A percentile compares a stretch with the other conserved stretches of the same genome.
These are phyloP conservation scores for Hypericum androsaemum DNA, from an alignment of 345 rosid species.

Conservation along the genomic window DNA sequence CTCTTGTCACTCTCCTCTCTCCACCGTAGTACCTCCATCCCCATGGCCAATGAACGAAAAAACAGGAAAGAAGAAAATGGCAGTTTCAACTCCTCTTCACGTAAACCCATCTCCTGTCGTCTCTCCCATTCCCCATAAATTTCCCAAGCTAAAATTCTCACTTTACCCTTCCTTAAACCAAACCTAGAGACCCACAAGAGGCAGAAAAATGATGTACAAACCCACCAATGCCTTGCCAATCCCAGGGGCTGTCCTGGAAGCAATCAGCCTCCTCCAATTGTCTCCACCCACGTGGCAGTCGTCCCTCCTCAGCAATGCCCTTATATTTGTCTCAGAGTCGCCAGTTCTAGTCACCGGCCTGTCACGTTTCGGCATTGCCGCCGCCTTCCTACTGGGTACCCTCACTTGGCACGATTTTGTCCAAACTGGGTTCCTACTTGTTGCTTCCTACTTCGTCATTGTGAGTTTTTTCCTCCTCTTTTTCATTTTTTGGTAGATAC, in stretches of 20 bases:
- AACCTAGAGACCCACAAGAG: neutral
- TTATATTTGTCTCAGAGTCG: constrained; percentile 63
- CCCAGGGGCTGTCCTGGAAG: constrained; percentile 38
- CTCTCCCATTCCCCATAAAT: constrained; percentile 9
- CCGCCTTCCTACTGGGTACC: constrained; percentile 82
- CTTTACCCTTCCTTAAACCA: constrained; percentile 6
- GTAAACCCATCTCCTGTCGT: constrained; percentile 13
- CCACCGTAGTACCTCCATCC: no score
- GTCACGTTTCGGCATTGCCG: constrained; percentile 60
- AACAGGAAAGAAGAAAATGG: constrained; percentile 22
- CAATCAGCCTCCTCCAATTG: constrained; percentile 44
- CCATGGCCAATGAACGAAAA: no score
- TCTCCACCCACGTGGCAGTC: constrained; percentile 75
- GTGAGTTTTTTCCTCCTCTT: constrained; percentile 14
- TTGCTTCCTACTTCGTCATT: constrained; percentile 59
- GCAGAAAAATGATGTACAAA: constrained; percentile 20
- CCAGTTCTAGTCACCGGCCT: constrained; percentile 76
- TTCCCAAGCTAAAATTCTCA: constrained; percentile 7
- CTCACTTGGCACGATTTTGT: constrained; percentile 96
- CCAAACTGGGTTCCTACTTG: constrained; percentile 73
- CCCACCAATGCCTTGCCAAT: constrained; percentile 28
- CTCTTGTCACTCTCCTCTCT: no score
- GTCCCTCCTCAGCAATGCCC: constrained; percentile 58
- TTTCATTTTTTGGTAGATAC: neutral
- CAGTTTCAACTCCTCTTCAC: constrained; percentile 27